A percentile compares a stretch with the other conserved stretches of the same genome.
Conservation (phyloP, 306 rosid genomes). For the Cicer chorassanicum region DNA sequence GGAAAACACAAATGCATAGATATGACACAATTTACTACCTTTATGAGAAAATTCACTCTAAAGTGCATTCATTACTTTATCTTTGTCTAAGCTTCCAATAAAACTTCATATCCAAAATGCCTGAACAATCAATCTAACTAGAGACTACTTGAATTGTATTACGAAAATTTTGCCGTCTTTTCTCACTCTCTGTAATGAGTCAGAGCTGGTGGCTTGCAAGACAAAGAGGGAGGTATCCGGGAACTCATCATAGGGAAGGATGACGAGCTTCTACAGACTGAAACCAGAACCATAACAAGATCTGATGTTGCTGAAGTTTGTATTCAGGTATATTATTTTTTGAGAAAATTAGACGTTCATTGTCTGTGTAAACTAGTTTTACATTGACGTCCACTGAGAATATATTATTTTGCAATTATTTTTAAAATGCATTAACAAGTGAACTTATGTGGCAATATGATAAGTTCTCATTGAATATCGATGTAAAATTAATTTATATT, state of each 20-base stretch:
- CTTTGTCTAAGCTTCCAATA: background rate
- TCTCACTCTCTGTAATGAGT: slow-evolving; percentile 19
- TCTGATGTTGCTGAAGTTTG: slow-evolving; percentile 94
- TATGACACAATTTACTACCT: too few species aligned
- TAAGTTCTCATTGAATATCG: too few species aligned
- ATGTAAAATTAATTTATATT: too few species aligned
- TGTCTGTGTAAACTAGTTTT: too few species aligned
- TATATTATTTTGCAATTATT: too few species aligned
- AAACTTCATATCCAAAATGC: background rate
- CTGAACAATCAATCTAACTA: background rate
- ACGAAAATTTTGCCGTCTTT: background rate
- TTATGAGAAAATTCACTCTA: too few species aligned
- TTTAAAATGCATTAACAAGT: too few species aligned
- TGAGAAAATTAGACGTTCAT: too few species aligned
- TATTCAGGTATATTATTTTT: slow-evolving; percentile 67
- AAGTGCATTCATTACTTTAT: background rate
- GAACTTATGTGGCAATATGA: too few species aligned
- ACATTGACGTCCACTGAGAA: too few species aligned
- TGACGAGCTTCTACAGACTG: slow-evolving; percentile 89
- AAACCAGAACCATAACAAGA: slow-evolving; percentile 77
- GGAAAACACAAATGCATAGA: background rate
- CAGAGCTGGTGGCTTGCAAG: slow-evolving; percentile 97
- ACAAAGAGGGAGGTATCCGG: slow-evolving; percentile 82
- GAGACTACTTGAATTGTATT: background rate
- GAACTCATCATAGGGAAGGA: slow-evolving; percentile 87